Evolutionary conservation across 2,329 filamentous ascomycete species (phyloP), one percentile per base, ranked within the genome.

Genomic region (Penicillium sp.): DNA sequence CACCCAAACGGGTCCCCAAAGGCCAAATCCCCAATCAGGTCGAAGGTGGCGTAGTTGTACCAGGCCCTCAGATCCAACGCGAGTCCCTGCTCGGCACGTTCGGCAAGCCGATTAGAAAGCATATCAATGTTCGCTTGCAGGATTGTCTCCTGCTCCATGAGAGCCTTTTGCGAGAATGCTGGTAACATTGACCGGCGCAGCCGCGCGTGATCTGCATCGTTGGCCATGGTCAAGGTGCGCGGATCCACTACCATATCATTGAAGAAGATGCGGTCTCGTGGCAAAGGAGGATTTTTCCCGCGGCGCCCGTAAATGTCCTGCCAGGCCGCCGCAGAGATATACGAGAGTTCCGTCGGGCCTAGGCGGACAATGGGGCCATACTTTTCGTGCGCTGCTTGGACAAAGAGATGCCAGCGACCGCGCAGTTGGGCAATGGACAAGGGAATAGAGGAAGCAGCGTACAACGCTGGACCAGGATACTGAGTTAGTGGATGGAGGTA

Each of bases 311-410:
- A 78, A 38, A 79, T 76, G 7, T 72, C 73, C 53, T 74, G 74
- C 73, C 73, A 78, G 19, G 70, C 72, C 7, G 67, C 55, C 7
- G 67, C 63, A 29, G 60, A 64, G 23, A 70, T 69, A 62, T 77
- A 78, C 19, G 72, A 76, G 3, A 82, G 66, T 29, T 79, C 71
- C 44, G 74, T 73, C 0, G 81, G 81, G 0, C 72, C 70, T 15
- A 79, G 73, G 1, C 80, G 74, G 19, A 82, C 76, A 2, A 79
- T 68, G 3, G 72, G 64, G 3, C 73, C 73, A 45, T 73, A 73
- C 15, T 60, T 53, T 8, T 64, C 64, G 41, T 74, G 72, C 2
- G 74, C 64, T 2, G 55, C 35, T 21, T 64, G 66, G 21, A 73
- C n/a, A 63, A 63, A 66, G 35, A 44, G 15, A 15, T 60, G 11